These are phyloP conservation scores for Calonectria honghensis DNA, from an alignment of 2,329 filamentous ascomycete species.

Conservation along the genomic window DNA sequence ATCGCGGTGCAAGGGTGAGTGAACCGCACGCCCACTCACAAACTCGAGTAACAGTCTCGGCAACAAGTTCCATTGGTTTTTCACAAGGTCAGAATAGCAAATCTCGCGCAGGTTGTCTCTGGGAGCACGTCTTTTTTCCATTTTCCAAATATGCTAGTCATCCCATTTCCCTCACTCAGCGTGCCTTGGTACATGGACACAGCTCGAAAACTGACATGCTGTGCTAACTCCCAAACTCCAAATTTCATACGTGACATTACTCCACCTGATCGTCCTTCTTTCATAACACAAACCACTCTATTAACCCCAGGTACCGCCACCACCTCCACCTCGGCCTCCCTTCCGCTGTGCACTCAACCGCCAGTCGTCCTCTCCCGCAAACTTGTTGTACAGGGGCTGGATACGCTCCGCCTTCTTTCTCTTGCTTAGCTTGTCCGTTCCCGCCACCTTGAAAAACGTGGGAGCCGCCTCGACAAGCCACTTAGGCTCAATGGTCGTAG, in stretches of 20 bases:
- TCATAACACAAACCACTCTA: neutral
- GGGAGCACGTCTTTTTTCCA: slow-evolving; percentile 4
- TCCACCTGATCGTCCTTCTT: neutral
- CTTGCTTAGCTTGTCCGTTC: slow-evolving; percentile 90
- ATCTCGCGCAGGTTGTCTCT: neutral
- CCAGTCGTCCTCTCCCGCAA: slow-evolving; percentile 96
- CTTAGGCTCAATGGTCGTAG: slow-evolving; percentile 94
- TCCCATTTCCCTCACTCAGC: neutral
- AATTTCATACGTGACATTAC: neutral
- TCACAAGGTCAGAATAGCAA: neutral
- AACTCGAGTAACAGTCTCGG: neutral
- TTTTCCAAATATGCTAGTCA: neutral
- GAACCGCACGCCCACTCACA: neutral
- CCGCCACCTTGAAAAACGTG: slow-evolving; percentile 98
- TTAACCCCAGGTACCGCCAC: slow-evolving; percentile 94
- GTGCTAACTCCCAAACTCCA: slow-evolving; percentile 23
- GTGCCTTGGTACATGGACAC: neutral
- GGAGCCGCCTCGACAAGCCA: slow-evolving; percentile 97
- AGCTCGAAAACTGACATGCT: neutral
- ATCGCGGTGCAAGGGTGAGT: neutral
- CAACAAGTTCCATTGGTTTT: neutral
- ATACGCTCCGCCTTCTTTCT: slow-evolving; percentile 95
- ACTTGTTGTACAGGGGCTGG: slow-evolving; percentile 95
- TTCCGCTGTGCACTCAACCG: slow-evolving; percentile 90
- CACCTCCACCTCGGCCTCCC: slow-evolving; percentile 87